phyloP scores from a whole-genome alignment of 2,329 filamentous ascomycete genomes.

The Lachnum nothofagi region DNA sequence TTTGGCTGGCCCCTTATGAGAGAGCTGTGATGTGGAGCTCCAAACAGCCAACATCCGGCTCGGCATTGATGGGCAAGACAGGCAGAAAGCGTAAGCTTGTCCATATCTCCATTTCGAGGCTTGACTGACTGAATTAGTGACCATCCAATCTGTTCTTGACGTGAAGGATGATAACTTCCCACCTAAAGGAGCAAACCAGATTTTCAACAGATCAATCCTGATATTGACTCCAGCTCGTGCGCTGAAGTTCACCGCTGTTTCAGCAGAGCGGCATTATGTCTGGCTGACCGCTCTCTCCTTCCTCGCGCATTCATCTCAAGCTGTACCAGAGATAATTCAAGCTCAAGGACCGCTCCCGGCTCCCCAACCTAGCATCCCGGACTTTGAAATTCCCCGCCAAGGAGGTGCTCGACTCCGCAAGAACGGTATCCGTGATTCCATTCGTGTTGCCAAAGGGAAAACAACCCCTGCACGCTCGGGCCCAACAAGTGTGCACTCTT shows the following conservation, averaged over 20 bases:
- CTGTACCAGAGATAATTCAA: constrained; percentile 66
- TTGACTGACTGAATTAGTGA: constrained; percentile 53
- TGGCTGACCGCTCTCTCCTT: constrained; percentile 95
- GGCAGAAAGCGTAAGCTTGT: constrained; percentile 82
- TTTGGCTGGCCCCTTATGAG: constrained; percentile 97
- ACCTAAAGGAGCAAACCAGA: constrained; percentile 60
- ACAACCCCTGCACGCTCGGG: constrained; percentile 35
- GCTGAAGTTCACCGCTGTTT: constrained; percentile 85
- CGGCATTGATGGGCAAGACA: constrained; percentile 85
- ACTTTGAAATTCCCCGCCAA: constrained; percentile 39
- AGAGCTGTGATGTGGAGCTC: constrained; percentile 95
- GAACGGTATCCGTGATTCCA: constrained; percentile 73
- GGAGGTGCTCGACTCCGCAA: constrained; percentile 31
- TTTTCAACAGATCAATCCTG: constrained; percentile 90
- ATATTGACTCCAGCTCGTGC: constrained; percentile 91
- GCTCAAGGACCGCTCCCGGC: constrained; percentile 49
- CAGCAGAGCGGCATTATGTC: constrained; percentile 80
- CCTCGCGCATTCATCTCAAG: constrained; percentile 81
- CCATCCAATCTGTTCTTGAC: constrained; percentile 92
- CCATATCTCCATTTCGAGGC: constrained; percentile 5
- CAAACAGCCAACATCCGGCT: constrained; percentile 87
- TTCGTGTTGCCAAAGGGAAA: constrained; percentile 75
- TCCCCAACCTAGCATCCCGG: constrained; percentile 44
- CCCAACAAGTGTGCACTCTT: constrained; percentile 35
- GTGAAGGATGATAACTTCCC: constrained; percentile 89